Base-by-base conservation (phyloP, 1,139 yeast species). In the Pichia sp. region DNA sequence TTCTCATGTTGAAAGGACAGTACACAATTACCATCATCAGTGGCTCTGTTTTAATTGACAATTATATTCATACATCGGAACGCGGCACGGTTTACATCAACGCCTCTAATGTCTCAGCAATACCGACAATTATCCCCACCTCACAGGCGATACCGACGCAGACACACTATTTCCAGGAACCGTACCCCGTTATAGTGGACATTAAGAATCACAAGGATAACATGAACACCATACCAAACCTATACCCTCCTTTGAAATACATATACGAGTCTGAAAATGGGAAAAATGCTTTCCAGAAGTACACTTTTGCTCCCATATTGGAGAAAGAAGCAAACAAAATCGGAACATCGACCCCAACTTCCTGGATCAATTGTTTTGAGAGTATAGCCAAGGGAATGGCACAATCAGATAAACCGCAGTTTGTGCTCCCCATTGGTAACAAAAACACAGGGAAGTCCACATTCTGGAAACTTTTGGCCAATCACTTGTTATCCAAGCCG, bases 371-470 rank as follows among this genome's bases (percentile, higher is more conserved):
- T 11, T 25, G 38, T 6, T 29, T 50, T 3, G 39, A 30, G 41
- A 19, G 31, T 45, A 4, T 38, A 33, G 51, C 25, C 9, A 15
- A 14, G 5, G 17, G 17, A 12, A 13, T 12, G 3, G 12, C 5
- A 7, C 2, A 20, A 9, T 12, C 22, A 11, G 21, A 17, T 35
- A 30, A 46, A 27, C 35, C 42, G 33, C 37, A 29, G n/a, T 47
- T 35, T 12, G 55, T 74, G 1, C 44, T 76, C 34, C 55, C 75
- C 1, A 55, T 76, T 23, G 87, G 87, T 1, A 69, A 79, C 12
- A 87, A 86, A 52, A 82, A 83, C 44, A 72, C 87, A 1, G 97
- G 97, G 1, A 88, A 88, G 52, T 81, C 96, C 0, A 80, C 94
- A 0, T 66, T 85, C 31, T 59, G 79, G 13, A 70, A 76, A 45